Evolutionary conservation across 306 rosid genomes (phyloP), one percentile per base, ranked within the genome.

Genomic region (Glycyrrhiza uralensis): DNA sequence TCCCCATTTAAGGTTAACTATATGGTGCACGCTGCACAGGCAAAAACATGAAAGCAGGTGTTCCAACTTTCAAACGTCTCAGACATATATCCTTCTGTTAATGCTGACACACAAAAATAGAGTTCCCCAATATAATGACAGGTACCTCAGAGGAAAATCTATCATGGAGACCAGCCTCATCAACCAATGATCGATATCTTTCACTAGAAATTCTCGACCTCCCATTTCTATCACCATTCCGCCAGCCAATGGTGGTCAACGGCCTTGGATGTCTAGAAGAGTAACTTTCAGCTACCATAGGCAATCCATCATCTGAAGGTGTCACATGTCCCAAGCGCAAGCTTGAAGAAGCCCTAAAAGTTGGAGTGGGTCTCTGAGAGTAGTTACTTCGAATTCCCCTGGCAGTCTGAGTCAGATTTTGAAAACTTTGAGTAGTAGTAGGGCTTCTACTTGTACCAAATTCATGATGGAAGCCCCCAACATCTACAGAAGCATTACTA

Each of bases 271-370:
- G 87, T 79, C 97, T 84, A 19, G 85, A 65, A 35, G 88, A 6
- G 79, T 85, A 84, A 83, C 80, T 78, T 70, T 85, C 97, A 30
- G 92, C 71, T 23, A 69, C 85, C 87, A 83, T 42, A 42, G 73
- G 92, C 80, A 85, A 76, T 26, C 88, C 92, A 77, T 82, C 90
- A 58, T 89, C 91, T 24, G 84, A 57, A 64, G 94, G 89, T n/a
- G 57, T 72, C 66, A 26, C 72, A 30, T 78, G 90, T 39, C 93
- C 93, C 83, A 85, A 54, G 30, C 69, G 79, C 76, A 84, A 39
- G 84, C 88, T 83, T 51, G 97, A 87, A 74, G 92, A 85, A 76
- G 92, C 85, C 79, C 93, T 79, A 61, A 82, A 79, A 66, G 83
- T 42, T 47, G 91, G 89, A 56, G 81, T 50, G 38, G 88, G 68